A percentile compares a stretch with the other conserved stretches of the same genome.
phyloP scores from a whole-genome alignment of 257 asterid genomes.

The Nicotiana tomentosiformis region DNA sequence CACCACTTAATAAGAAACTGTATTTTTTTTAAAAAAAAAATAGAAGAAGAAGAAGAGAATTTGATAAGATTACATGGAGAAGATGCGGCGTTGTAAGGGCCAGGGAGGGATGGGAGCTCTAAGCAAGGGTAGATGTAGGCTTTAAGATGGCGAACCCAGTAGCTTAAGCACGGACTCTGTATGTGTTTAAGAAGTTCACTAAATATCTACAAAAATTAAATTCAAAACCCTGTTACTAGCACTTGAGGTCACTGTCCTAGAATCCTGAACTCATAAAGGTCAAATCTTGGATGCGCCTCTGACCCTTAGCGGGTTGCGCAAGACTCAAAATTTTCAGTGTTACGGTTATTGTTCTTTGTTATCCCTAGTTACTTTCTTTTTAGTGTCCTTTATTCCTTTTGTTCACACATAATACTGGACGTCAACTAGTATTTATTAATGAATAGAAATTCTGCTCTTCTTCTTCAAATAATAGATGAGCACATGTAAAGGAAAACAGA shows the following conservation, averaged over 20 bases:
- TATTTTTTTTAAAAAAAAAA: not conserved
- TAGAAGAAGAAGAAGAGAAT: not conserved
- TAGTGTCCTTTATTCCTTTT: not conserved
- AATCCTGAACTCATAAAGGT: no score
- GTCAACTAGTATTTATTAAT: not conserved
- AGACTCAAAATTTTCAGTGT: not conserved
- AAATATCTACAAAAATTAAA: no score
- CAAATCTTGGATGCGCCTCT: no score
- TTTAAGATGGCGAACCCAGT: no score
- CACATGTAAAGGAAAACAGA: not conserved
- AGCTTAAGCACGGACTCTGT: no score
- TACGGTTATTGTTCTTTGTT: not conserved
- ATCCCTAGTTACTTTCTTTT: not conserved
- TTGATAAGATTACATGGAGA: not conserved
- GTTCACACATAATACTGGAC: not conserved
- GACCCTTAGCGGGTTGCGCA: not conserved
- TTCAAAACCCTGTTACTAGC: no score
- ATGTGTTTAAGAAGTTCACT: no score
- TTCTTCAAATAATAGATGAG: not conserved
- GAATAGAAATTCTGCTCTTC: not conserved
- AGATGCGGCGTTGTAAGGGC: not conserved
- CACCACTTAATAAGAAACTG: not conserved
- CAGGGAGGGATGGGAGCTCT: not conserved
- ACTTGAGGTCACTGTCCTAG: no score
- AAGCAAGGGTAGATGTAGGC: no score